phyloP scores from a whole-genome alignment of 2,329 filamentous ascomycete species.

The Tolypocladium endophyticum region DNA sequence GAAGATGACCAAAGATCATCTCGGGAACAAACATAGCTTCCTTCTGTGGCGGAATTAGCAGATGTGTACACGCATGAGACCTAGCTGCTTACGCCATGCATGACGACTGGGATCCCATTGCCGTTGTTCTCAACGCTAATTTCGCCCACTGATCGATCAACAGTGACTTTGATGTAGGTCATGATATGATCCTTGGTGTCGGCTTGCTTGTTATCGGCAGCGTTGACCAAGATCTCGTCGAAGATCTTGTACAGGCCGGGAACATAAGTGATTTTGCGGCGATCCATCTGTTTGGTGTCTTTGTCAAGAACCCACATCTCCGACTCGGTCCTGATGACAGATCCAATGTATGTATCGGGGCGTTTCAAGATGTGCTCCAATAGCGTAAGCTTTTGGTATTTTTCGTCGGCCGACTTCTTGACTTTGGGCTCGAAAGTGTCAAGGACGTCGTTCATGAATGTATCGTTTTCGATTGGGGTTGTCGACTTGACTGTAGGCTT shows the following conservation, averaged over 20 bases:
- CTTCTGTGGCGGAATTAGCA: too few species aligned
- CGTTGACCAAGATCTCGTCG: slow-evolving; percentile 96
- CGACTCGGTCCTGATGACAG: slow-evolving; percentile 74
- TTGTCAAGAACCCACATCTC: slow-evolving; percentile 97
- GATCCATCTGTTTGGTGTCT: slow-evolving; percentile 73
- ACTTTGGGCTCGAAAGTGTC: too few species aligned
- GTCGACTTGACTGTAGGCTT: too few species aligned
- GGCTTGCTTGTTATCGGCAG: slow-evolving; percentile 93
- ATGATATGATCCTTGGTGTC: slow-evolving; percentile 75
- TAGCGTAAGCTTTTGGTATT: slow-evolving; percentile 91
- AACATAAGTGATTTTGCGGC: slow-evolving; percentile 71
- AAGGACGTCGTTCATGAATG: too few species aligned
- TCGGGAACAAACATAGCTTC: slow-evolving; percentile 92
- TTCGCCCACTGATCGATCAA: slow-evolving; percentile 70
- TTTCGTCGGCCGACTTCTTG: too few species aligned
- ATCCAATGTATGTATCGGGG: slow-evolving; percentile 97
- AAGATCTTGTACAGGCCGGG: slow-evolving; percentile 99
- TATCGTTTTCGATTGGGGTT: too few species aligned
- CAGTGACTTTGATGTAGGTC: slow-evolving; percentile 74
- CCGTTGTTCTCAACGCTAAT: slow-evolving; percentile 96
- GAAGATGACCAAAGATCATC: slow-evolving; percentile 90
- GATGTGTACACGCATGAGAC: too few species aligned
- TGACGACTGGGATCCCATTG: slow-evolving; percentile 86
- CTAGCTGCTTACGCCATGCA: too few species aligned
- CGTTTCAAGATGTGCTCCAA: slow-evolving; percentile 95